Base-by-base conservation (phyloP, 768 basidiomycete genomes). In the Sporobolomyces phaffii region DNA sequence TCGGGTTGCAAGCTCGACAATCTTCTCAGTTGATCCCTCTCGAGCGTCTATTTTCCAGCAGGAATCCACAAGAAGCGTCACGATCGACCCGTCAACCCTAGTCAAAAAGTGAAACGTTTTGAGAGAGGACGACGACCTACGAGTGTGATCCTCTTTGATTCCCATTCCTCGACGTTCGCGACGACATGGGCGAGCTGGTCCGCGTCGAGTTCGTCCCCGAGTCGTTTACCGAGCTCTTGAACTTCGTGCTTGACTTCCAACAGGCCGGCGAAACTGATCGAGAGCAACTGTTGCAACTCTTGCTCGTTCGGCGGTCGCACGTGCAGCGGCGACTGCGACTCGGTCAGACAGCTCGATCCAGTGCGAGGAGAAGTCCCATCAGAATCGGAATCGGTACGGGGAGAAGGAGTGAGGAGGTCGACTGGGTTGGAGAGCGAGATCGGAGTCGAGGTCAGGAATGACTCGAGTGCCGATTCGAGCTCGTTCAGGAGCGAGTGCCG, bases 201-300 rank as follows among this genome's bases (percentile, higher is more conserved):
- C 36, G 60, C 10, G 22, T 11, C 48, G 24, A 31, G 60, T 36
- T 40, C 38, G 4, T 26, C 47, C 5, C 41, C 44, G 1, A 65
- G 7, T 24, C 5, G 26, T 4, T 5, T 48, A 13, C 9, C 13
- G 6, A 54, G 24, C 36, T 24, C 22, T 10, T 26, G 20, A 11
- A 60, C 45, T 24, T 70, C 61, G 33, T 50, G 52, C 49, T 65
- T 62, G 29, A 67, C 53, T 41, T 70, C 62, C 31, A 70, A 45
- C 9, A 70, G 24, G 0, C 69, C 69, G 17, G 31, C 60, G 15
- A 70, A 70, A 4, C 33, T 59, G 29, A 70, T 66, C 38, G 43
- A 36, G 41, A 70, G 52, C 10, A 66, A 41, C 28, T 70, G 51
- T 13, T 62, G 11, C n/a, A 70, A 53, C 24, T 70, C 69, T 15